Evolutionary conservation across 768 basidiomycete genomes (phyloP).

Genomic region (Amanita pseudoporphyria): DNA sequence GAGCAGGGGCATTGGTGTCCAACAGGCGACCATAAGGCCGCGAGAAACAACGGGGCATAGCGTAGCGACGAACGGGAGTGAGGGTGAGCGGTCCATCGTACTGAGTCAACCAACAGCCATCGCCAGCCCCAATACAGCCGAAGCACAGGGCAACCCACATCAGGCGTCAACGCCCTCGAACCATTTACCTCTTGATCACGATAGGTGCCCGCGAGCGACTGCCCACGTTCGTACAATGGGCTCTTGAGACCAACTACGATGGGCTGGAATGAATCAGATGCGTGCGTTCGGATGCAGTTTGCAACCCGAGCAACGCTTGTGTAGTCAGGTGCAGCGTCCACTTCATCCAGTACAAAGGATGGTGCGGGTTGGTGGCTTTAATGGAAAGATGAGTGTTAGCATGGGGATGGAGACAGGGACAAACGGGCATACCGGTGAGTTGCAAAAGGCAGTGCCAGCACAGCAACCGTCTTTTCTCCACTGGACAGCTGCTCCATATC

Average conservation of each 20-base stretch:
- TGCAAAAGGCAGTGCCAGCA: conserved; percentile 91
- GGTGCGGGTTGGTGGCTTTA: conserved; percentile 89
- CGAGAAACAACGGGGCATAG: too few species aligned
- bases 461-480: conserved; percentile 97
- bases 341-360: conserved; percentile 98
- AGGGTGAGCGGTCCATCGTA: too few species aligned
- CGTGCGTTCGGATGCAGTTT: conserved; percentile 81
- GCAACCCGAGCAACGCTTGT: conserved; percentile 98
- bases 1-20: too few species aligned
- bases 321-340: conserved; percentile 95
- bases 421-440: conserved; percentile 66
- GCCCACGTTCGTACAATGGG: conserved; percentile 82
- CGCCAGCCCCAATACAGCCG: neutral
- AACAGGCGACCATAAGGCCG: too few species aligned
- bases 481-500: conserved; percentile 99
- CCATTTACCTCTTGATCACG: conserved; percentile 92
- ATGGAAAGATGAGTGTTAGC: neutral
- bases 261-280: conserved; percentile 85
- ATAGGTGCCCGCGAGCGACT: conserved; percentile 89
- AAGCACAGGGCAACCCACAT: conserved; percentile 41
- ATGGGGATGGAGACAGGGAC: neutral
- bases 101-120: neutral
- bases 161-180: conserved; percentile 83
- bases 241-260: conserved; percentile 96
- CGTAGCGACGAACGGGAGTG: too few species aligned